These are phyloP conservation scores for Mycosphaerelloides madeirae DNA, from an alignment of 2,329 filamentous ascomycete species.

Conservation along the genomic window DNA sequence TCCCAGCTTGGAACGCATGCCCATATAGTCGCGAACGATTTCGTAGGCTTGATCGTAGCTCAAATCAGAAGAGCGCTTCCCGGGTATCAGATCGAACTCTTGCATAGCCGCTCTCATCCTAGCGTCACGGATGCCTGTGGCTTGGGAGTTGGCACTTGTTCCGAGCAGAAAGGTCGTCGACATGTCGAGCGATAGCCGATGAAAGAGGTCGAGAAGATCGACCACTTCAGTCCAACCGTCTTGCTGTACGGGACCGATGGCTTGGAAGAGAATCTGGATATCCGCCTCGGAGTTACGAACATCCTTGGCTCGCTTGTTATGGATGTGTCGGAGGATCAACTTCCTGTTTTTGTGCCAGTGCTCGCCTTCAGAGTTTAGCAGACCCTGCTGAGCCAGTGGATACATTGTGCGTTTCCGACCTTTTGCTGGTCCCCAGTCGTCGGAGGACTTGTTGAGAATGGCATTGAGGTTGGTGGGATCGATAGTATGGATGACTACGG, in stretches of 20 bases:
- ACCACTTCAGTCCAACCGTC: conserved; percentile 24
- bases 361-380: conserved; percentile 17
- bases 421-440: conserved; percentile 15
- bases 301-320: conserved; percentile 16
- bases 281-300: conserved; percentile 13
- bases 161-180: conserved; percentile 33
- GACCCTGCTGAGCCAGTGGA: conserved; percentile 19
- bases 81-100: conserved; percentile 19
- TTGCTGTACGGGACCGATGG: conserved; percentile 9
- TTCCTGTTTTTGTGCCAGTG: conserved; percentile 20
- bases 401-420: conserved; percentile 16
- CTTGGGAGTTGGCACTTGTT: conserved; percentile 23
- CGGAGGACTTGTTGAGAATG: conserved; percentile 12
- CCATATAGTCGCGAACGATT: conserved; percentile 22
- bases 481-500: conserved; percentile 18
- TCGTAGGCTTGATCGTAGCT: conserved; percentile 18
- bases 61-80: conserved; percentile 10
- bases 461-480: conserved; percentile 19
- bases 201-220: conserved; percentile 31
- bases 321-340: conserved; percentile 17
- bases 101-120: conserved; percentile 17
- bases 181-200: conserved; percentile 35
- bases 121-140: conserved; percentile 15
- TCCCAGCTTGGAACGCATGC: conserved; percentile 18
- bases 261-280: conserved; percentile 15